Evolutionary conservation across 352 stramenopile genomes (phyloP), one percentile per base, ranked within the genome.

Genomic region (Chrysophaeum taylorii): DNA sequence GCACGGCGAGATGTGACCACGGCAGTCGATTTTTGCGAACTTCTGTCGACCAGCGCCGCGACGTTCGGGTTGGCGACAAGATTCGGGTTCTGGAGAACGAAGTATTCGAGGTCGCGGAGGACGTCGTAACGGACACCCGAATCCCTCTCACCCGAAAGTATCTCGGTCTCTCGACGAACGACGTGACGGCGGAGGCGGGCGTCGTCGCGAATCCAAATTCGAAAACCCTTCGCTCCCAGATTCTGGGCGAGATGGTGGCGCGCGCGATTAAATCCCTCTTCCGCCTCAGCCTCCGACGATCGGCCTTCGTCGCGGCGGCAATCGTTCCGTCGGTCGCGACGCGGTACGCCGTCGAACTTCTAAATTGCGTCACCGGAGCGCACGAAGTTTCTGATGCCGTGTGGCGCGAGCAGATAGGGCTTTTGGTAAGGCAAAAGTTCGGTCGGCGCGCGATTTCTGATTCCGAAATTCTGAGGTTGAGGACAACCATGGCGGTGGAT

Each of bases 181-280:
- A 89, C 48, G 81, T 92, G 18, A 64, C 60, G 0, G 76, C 93
- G 1, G 89, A 79, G 54, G 77, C 84, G 0, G 89, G 89, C 0
- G 75, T 82, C 18, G 73, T 83, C 16, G 78, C 87, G 23, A 90
- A 85, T 74, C 73, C 79, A 62, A 79, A 89, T 18, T 78, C 85
- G 0, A 67, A 41, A 0, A 71, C 75, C 48, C 82, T 94, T 42
- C 82, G 89, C 5, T 74, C 78, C 0, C 71, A 85, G 21, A 37
- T 94, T 29, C 76, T 96, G 0, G 83, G 79, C 0, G 89, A 95
- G 73, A 94, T 96, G 83, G 78, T 92, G 0, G 83, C 86, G 7
- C 80, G 89, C 12, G 82, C 89, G 23, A 84, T 93, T 23, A 96
- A 94, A 73, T 91, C 92, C 53, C 70, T 94, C 0, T 35, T 92